Base-by-base conservation (phyloP, 75 land plant species). In the Pinus albicaulis region DNA sequence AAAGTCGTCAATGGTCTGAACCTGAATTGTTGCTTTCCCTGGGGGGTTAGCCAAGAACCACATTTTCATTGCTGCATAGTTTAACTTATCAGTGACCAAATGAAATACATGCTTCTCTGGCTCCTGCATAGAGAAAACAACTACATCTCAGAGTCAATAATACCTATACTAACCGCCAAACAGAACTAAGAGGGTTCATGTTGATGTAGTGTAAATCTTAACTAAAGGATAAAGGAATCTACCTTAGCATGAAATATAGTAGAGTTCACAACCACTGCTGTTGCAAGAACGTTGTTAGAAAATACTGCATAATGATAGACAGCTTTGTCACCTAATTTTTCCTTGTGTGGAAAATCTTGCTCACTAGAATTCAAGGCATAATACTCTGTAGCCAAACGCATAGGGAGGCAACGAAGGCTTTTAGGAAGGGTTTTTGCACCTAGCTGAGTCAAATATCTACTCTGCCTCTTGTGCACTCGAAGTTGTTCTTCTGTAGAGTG, bases 231-330 rank as follows among this genome's bases (percentile, higher is more conserved):
- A n/a, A n/a, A n/a, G n/a, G n/a, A n/a, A n/a, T n/a, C n/a, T 31
- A 92, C 94, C 92, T 85, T 86, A 23, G 94, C 88, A 82, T 92
- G 71, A 22, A 75, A 62, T 10, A 89, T 56, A 62, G 86, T 89
- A 11, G 94, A 92, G 77, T 89, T 92, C 24, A 92, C 92, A 60
- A 89, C 94, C 59, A 92, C 92, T 69, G 92, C 80, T 34, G 88
- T 59, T 41, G 94, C 94, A 78, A 92, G 72, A 64, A 92, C 34
- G 71, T 92, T 92, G 72, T 89, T 92, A 12, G 94, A 92, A 78
- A 92, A 92, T 22, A 92, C 28, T 13, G 94, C 92, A 85, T 89
- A 89, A 71, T 87, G 92, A 72, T 59, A 89, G 31, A 91, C 77
- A 19, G n/a, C 74, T 13, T 83, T 78, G 52, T 85, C 88, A 66